Evolutionary conservation across 495 filamentous ascomycete species (phyloP).

Genomic region (Neurospora sp.): DNA sequence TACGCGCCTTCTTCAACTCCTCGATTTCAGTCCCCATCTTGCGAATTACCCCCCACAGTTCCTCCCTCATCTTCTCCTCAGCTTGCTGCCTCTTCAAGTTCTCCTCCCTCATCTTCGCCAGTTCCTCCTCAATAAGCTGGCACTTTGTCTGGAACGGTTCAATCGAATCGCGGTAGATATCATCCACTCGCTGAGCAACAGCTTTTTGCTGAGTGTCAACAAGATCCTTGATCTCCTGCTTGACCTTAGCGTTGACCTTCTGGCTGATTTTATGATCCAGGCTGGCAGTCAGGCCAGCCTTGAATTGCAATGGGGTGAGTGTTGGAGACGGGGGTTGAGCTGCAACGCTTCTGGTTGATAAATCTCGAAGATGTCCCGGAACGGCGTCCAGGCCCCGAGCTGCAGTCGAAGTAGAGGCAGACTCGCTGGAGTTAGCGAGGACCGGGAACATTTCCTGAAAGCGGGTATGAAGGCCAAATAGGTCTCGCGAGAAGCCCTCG

Average conservation of each 20-base stretch:
- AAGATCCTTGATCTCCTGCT: too few species aligned
- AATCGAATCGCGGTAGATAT: neutral
- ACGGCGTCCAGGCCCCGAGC: neutral
- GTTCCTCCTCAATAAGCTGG: neutral
- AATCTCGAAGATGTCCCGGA: neutral
- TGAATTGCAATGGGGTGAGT: neutral
- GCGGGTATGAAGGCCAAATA: neutral
- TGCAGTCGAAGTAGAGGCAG: neutral
- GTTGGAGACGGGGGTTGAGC: neutral
- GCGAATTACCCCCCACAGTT: neutral
- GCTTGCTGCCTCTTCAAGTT: neutral
- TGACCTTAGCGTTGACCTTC: neutral
- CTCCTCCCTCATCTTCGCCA: neutral
- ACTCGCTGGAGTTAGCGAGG: neutral
- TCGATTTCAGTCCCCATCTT: neutral
- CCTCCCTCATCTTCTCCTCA: neutral
- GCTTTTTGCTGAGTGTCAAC: too few species aligned
- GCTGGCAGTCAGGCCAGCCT: neutral
- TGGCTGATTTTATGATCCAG: neutral
- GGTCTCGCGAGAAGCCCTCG: neutral
- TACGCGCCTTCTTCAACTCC: neutral
- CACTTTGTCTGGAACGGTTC: neutral
- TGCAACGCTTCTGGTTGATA: neutral
- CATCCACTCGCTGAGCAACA: too few species aligned
- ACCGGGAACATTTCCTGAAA: neutral